Base-by-base conservation (phyloP, 352 stramenopile species). In the Globisporangium cylindrosporum region DNA sequence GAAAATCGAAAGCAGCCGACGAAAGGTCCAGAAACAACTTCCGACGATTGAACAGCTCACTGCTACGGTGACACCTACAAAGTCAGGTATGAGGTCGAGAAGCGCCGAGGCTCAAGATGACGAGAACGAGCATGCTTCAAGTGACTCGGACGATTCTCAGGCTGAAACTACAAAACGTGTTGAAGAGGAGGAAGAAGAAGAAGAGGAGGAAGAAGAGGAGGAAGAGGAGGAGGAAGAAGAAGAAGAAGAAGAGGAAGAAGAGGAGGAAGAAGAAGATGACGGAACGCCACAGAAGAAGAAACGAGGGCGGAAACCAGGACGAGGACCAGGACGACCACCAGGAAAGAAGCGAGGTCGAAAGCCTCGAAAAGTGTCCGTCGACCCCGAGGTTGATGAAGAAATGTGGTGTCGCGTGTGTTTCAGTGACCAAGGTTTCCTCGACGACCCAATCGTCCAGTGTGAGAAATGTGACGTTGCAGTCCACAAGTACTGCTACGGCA, bases 361-460 rank as follows among this genome's bases (percentile, higher is more conserved):
- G 63, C 78, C 72, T 7, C 62, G 67, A 27, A 82, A 77, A 64
- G 60, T 29, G 0, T 71, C 73, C 7, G 57, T 91, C 65, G 81
- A 91, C 53, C 82, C 86, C 0, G 80, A 91, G 62, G 76, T 86
- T 18, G 88, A 94, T 54, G 74, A 86, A 68, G 89, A 96, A 65
- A 95, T 96, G 84, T 95, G 89, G 84, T 96, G 89, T 65, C 88
- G 89, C 9, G 89, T 96, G 49, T 96, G 89, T 73, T 95, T 93
- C 62, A 93, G 88, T 53, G 89, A 95, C 71, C 84, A 94, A 70
- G 88, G 87, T 12, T 96, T 89, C 64, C 76, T 91, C 63, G 88
- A 95, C 67, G 89, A 96, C 59, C 88, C 87, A 32, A 96, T 96
- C 41, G 89, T 96, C 6, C 86, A 95, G 66, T 96, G 89, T 59